phyloP scores from a whole-genome alignment of 129 eudicot genomes.

The Flaveria ramosissima region DNA sequence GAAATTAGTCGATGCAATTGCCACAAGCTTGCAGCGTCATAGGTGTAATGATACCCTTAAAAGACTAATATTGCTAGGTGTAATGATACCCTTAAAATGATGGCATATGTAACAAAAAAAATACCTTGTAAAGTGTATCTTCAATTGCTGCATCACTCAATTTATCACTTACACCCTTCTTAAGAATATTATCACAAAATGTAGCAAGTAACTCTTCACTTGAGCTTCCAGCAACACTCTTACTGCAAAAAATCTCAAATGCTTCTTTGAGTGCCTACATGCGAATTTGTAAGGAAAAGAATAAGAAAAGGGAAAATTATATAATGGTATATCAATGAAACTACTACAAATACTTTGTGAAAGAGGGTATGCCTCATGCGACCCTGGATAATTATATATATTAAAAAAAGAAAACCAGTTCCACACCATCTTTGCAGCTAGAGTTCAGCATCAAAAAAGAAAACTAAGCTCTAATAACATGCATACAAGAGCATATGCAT shows the following conservation, averaged over 20 bases:
- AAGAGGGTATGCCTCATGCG: conserved; percentile 55
- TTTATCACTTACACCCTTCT: conserved; percentile 92
- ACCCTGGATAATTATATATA: neutral
- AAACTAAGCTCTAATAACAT: neutral
- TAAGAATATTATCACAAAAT: conserved; percentile 84
- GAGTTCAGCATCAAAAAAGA: neutral
- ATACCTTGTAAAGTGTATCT: conserved; percentile 88
- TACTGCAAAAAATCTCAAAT: conserved; percentile 87
- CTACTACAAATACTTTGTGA: conserved; percentile 64
- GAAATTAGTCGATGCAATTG: too few species aligned
- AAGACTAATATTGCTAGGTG: too few species aligned
- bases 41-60: too few species aligned
- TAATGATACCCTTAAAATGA: neutral
- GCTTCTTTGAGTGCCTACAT: conserved; percentile 89
- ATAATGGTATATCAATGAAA: conserved; percentile 2
- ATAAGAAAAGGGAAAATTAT: conserved; percentile 2
- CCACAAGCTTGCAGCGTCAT: too few species aligned
- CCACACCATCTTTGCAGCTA: neutral
- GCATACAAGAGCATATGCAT: neutral
- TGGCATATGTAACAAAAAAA: conserved; percentile 1
- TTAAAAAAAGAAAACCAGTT: neutral
- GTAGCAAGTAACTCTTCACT: conserved; percentile 88
- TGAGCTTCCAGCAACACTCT: conserved; percentile 93
- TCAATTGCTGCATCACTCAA: conserved; percentile 93
- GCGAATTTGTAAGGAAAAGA: neutral